Base-by-base conservation (phyloP, 1,284 basidiomycete species). In the Malassezia japonica region DNA sequence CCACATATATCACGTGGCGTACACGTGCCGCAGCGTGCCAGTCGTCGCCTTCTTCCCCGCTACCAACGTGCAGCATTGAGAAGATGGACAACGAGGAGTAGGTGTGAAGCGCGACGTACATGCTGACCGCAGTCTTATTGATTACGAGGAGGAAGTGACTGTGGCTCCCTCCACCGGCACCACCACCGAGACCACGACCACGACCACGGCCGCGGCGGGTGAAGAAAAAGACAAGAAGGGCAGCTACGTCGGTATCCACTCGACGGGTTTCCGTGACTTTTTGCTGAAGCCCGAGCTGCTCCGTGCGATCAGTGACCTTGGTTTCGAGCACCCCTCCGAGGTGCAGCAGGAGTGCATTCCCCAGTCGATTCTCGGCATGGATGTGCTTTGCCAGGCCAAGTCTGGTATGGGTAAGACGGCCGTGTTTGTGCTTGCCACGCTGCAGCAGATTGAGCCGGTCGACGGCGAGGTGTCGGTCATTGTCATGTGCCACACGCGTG, bases 291-390 rank as follows among this genome's bases (percentile, higher is more conserved):
- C 91, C 55, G 94, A 98, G 76, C 77, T 98, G 59, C 80, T 98
- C 67, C 85, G 94, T 65, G 91, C 94, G 48, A 98, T 99, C 75
- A 92, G 88, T 75, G 94, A 99, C 73, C 79, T 98, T 39, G 94
- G 94, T 77, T 99, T 99, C 74, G 94, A 99, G 77, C 94, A 99
- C 78, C 94, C 94, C 47, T 96, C 92, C 43, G 94, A 99, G 82
- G 94, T 99, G 62, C 94, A 99, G 79, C 94, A 99, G 78, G 94
- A 99, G 79, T 98, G 94, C 76, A 98, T 99, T 65, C 94, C 94
- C 48, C 94, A 99, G 78, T 92, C 94, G 55, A 94, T 99, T 64
- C 82, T 99, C 46, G 92, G 94, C 60, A 98, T 96, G 87, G 94
- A 99, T 73, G 92, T 98, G 45, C 81, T 99, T 48, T 99, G 94